Conservation (phyloP, 768 basidiomycete species). For the Exidia glandulosa region DNA sequence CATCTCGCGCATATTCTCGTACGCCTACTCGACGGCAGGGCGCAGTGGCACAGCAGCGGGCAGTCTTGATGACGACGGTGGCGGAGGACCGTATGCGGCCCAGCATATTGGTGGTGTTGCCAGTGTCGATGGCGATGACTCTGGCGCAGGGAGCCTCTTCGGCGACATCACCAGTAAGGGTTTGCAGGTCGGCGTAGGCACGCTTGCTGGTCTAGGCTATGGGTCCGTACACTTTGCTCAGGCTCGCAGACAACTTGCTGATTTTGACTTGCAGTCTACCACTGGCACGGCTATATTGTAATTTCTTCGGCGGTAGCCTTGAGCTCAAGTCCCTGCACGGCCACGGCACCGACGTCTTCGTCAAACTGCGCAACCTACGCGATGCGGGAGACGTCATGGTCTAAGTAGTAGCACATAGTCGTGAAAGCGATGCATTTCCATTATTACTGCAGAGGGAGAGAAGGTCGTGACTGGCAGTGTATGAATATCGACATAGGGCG, state of each 20-base stretch:
- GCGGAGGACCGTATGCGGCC: conserved; percentile 67
- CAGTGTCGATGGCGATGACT: conserved; percentile 32
- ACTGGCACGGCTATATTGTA: conserved; percentile 18
- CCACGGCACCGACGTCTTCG: conserved; percentile 40
- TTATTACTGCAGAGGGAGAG: background rate
- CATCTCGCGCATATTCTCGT: conserved; percentile 76
- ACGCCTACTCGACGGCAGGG: conserved; percentile 83
- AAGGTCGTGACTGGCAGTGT: background rate
- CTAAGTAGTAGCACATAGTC: conserved; percentile 9
- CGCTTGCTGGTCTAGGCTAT: conserved; percentile 82
- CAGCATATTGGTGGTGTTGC: conserved; percentile 68
- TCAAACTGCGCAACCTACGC: conserved; percentile 44
- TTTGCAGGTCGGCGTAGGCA: conserved; percentile 73
- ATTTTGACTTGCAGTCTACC: conserved; percentile 9
- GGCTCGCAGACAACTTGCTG: conserved; percentile 24
- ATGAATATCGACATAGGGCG: background rate
- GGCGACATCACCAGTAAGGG: conserved; percentile 70
- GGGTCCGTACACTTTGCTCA: conserved; percentile 33
- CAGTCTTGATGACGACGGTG: conserved; percentile 29
- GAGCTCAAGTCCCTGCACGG: conserved; percentile 75
- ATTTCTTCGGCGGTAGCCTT: conserved; percentile 80
- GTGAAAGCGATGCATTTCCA: background rate
- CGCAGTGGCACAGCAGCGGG: conserved; percentile 25
- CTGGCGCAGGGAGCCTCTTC: conserved; percentile 46
- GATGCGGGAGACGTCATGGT: conserved; percentile 42